Base-by-base conservation (phyloP, 805 yeast species). In the Kuraishia ogatae region DNA sequence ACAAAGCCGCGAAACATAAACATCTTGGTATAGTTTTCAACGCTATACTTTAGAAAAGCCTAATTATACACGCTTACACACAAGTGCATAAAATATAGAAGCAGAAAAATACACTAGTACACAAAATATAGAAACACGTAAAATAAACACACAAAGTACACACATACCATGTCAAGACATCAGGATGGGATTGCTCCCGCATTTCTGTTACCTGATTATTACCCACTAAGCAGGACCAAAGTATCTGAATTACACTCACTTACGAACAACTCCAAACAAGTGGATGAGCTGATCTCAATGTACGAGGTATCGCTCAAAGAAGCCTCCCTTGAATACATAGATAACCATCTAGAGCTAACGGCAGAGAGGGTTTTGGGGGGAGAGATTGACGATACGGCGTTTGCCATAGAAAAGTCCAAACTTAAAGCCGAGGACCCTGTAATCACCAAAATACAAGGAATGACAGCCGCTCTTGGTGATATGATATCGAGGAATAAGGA, bases 191-290 rank as follows among this genome's bases (percentile, higher is more conserved):
- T 10, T 26, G 8, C 24, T 48, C 43, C 43, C n/a, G 43, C 43
- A 15, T 55, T 61, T 29, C 55, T 55, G n/a, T 48, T 66, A 13
- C 70, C 68, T 2, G 53, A 59, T 1, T 61, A 63, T 54, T 66
- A 59, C 49, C 70, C 70, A 0, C 50, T 66, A 17, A 39, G 53
- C 11, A 53, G 55, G 35, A 52, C 50, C 23, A 57, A 58, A 29
- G 61, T 53, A 39, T 13, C 39, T 2, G 57, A 56, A 8, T 47
- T 66, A 15, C 56, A 60, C 4, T 54, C 55, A 2, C 19, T 62
- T 28, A 55, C 47, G 8, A n/a, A 29, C 24, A 29, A n/a, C 46
- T 17, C 22, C 49, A 22, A 20, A 19, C 22, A 47, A n/a, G 15
- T 22, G 19, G 49, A 20, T 21, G 49, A 20, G 13, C 49, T 21